Evolutionary conservation across 805 yeast species (phyloP), one percentile per base, ranked within the genome.

Genomic region (Pichia paraexigua): DNA sequence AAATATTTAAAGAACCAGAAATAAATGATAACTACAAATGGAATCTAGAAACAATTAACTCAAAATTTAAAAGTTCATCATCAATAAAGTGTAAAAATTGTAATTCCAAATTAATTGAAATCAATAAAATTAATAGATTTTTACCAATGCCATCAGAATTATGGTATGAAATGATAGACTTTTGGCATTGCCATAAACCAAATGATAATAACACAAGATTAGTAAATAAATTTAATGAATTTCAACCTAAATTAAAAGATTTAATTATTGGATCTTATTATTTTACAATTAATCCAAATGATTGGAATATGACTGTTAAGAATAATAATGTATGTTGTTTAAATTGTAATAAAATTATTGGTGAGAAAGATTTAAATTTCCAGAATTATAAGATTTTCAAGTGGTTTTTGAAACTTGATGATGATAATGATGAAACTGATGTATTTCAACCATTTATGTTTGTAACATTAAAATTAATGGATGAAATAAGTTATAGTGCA

Each of bases 131-230:
- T 18, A 22, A 44, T 4, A 65, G 62, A 15, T 67, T 80, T 44
- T 61, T 68, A 49, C 87, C 87, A 40, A 78, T 92, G 82, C 99
- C 99, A 0, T 85, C 95, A 1, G 97, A 90, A 61, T 72, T 80
- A 46, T 92, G 99, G 99, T 80, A 85, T 15, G 99, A 92, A 63
- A 71, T 94, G 77, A 85, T 92, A 95, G 98, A 92, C 52, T 86
- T 85, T 57, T 92, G 99, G 99, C 97, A 92, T 64, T 92, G 99
- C 63, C 97, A 92, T 62, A 85, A 85, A 60, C 95, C 95, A 0
- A 52, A 56, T 18, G 47, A 50, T 1, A 62, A 60, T 2, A 48
- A 53, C 2, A 47, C 17, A 2, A 39, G 32, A n/a, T 15, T 37
- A n/a, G 9, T 43, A 17, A 44, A 60, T 35, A 70, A 74, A 51